Evolutionary conservation across 1,284 basidiomycete species (phyloP), one percentile per base, ranked within the genome.

Genomic region (Pyrrhoderma lamaoense): DNA sequence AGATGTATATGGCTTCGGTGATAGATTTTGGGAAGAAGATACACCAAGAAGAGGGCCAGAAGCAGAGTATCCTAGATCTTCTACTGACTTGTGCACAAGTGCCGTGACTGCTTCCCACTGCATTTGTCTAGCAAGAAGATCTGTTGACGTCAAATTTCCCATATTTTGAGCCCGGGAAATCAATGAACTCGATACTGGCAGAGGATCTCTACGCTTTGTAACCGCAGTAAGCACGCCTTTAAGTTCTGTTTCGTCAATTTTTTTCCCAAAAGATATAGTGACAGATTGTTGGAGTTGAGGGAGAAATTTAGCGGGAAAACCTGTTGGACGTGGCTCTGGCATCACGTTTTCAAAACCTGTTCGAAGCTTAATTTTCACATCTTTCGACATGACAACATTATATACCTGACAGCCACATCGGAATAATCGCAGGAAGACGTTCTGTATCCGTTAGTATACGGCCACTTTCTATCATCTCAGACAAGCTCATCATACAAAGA

Each of bases 381-480:
- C 42, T 16, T 38, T 25, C 14, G 37, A 22, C 35, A 43, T 18
- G 21, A 34, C 18, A 11, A 22, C 25, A 40, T 14, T 39, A 60
- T 71, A 19, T 49, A 82, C 83, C 92, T 3, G 85, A 84, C 18
- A 98, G 75, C 90, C 92, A 97, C 74, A 97, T 91, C 1, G 95
- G 95, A 52, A 98, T 84, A 51, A 97, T 81, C n/a, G 82, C 67
- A 0, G 95, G 94, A 45, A 79, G 78, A 36, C 72, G 65, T 18
- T 73, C 66, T 0, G 83, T 72, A 61, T 93, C 89, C 82, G 93
- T 90, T 43, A 95, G 64, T 44, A 95, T 87, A 13, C 90, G 77
- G 34, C 87, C 88, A 37, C 90, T 93, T 42, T 40, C 21, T 47
- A 54, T 38, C n/a, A n/a, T 37, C 19, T 27, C 27, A 34, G 27